Evolutionary conservation across 2,329 filamentous ascomycete species (phyloP).

Genomic region (Hypoxylon sp.): DNA sequence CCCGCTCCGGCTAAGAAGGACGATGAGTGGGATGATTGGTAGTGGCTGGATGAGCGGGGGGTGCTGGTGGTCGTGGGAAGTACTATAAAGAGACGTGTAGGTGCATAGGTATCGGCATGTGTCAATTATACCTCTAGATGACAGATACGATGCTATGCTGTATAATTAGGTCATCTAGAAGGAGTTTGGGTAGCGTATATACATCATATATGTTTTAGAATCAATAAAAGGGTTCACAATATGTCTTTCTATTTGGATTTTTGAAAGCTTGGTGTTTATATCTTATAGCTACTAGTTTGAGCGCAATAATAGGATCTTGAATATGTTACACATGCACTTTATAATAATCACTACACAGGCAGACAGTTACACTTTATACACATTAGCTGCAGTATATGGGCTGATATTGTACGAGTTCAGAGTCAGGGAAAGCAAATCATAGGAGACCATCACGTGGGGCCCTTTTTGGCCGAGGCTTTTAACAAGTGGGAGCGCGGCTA

Average conservation of each 20-base stretch:
- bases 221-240: constrained; percentile 22
- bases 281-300: background rate
- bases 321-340: background rate
- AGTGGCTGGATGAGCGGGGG: constrained; percentile 44
- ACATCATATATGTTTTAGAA: constrained; percentile 26
- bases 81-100: constrained; percentile 14
- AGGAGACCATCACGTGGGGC: constrained; percentile 42
- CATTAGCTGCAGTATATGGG: background rate
- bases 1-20: constrained; percentile 60
- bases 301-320: background rate
- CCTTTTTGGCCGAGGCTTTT: constrained; percentile 38
- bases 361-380: background rate
- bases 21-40: constrained; percentile 78
- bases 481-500: constrained; percentile 47
- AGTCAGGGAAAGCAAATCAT: background rate
- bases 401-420: constrained; percentile 6
- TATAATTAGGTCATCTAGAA: constrained; percentile 42
- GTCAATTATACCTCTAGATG: constrained; percentile 35
- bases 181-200: constrained; percentile 50
- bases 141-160: constrained; percentile 45
- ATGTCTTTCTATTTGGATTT: background rate
- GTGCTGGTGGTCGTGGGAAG: background rate
- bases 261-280: background rate
- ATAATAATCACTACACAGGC: no score
- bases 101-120: constrained; percentile 23